phyloP scores from a whole-genome alignment of 495 filamentous ascomycete genomes.

The Mycothermus thermophilus region DNA sequence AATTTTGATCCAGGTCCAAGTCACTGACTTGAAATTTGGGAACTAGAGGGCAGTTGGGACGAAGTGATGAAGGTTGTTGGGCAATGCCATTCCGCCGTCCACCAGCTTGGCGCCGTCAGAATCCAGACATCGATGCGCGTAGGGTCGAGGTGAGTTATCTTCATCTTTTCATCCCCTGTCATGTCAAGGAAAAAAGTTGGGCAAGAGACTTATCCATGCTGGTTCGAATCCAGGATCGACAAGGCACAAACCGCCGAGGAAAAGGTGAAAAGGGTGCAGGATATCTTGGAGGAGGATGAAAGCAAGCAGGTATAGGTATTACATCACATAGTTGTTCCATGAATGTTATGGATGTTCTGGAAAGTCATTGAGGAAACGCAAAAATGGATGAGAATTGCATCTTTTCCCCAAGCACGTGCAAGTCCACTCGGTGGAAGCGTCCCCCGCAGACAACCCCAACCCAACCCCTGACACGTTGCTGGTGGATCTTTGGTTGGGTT shows the following conservation, averaged over 20 bases:
- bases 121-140: constrained; percentile 84
- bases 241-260: constrained; percentile 34
- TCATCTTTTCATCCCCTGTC: too few species aligned
- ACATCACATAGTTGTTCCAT: background rate
- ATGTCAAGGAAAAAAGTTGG: too few species aligned
- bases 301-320: too few species aligned
- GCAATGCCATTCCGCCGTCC: constrained; percentile 74
- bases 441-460: too few species aligned
- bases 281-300: constrained; percentile 22
- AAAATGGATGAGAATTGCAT: too few species aligned
- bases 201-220: background rate
- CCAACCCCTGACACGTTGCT: too few species aligned
- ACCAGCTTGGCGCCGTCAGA: constrained; percentile 63
- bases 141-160: constrained; percentile 54
- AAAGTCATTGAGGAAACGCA: too few species aligned
- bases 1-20: background rate
- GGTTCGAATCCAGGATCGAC: constrained; percentile 24
- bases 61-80: constrained; percentile 79
- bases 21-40: background rate
- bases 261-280: constrained; percentile 34
- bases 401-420: too few species aligned
- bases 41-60: constrained; percentile 78
- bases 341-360: background rate
- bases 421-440: too few species aligned
- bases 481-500: too few species aligned